A percentile compares a stretch with the other conserved stretches of the same genome.
Evolutionary conservation across 345 rosid genomes (phyloP).

Genomic region (Hypericum perforatum): DNA sequence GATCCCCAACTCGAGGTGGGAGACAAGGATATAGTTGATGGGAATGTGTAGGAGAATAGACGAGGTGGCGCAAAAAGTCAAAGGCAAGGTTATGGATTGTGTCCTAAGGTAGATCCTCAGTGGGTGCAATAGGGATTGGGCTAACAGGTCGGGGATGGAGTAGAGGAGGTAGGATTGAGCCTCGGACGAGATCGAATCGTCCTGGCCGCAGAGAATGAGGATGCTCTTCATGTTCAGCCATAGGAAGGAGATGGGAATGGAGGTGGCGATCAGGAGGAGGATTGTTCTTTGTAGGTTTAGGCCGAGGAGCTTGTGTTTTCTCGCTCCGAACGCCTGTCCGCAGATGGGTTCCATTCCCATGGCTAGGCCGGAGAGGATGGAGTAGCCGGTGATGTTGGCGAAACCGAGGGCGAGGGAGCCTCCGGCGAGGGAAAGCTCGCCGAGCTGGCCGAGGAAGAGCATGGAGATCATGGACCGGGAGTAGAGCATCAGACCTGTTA

Average conservation of each 20-base stretch:
- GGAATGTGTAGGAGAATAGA: slow-evolving; percentile 1
- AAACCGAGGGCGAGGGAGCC: not conserved
- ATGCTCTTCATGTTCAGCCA: slow-evolving; percentile 1
- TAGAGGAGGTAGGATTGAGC: not conserved
- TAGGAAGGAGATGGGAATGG: slow-evolving; percentile 1
- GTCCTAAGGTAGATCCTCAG: slow-evolving; percentile 2
- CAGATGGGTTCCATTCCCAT: slow-evolving; percentile 5
- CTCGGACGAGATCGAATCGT: not conserved
- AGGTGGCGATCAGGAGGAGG: not conserved
- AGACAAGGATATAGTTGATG: not conserved
- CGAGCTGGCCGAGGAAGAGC: slow-evolving; percentile 5
- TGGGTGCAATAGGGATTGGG: not conserved
- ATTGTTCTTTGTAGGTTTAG: not conserved
- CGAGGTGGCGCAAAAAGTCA: not conserved
- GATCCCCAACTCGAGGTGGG: slow-evolving; percentile 1
- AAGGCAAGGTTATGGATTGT: slow-evolving; percentile 1
- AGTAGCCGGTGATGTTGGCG: slow-evolving; percentile 4
- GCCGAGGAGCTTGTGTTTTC: not conserved
- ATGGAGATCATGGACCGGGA: slow-evolving; percentile 6
- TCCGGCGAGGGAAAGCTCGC: slow-evolving; percentile 1
- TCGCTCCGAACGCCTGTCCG: not conserved
- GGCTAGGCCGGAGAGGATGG: not conserved
- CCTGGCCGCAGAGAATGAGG: slow-evolving; percentile 2
- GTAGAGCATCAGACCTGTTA: not conserved
- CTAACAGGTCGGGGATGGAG: not conserved